Base-by-base conservation (phyloP, 305 asterid species). In the Coffea humblotiana region DNA sequence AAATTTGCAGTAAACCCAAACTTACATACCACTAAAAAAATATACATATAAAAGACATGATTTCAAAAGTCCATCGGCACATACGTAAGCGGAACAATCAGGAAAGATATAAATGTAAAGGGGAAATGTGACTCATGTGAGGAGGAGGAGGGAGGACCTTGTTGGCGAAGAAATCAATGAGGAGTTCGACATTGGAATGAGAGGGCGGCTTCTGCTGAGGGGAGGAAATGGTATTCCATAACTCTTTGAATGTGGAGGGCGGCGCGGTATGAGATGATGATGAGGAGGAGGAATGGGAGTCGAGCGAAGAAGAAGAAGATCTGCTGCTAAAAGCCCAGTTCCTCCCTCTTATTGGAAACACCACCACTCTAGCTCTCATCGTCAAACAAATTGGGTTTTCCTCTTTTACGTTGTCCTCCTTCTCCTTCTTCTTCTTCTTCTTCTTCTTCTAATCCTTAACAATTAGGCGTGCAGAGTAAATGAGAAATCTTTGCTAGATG, bases 341-440 rank as follows among this genome's bases (percentile, higher is more conserved):
- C 84, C 97, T 92, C 58, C 99, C 98, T 82, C 80, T 91, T 79
- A 96, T 89, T 48, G 98, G 99, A 77, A 96, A 94, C 85, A 89
- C 95, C 81, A 96, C 91, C 75, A 96, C 72, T 73, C 92, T 91
- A 48, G 94, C 94, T 89, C 92, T 93, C 76, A 60, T 88, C 58
- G 51, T 37, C 43, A 37, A 37, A 37, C 43, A 37, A 37, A 37
- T 72, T 67, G 3, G 61, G 43, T 40, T 45, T 77, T 48, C 47
- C 58, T 60, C n/a, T 43, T 10, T 23, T 60, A 3, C 7, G 43
- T 29, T 18, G 27, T 10, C 18, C 1, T 69, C 21, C 1, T 23
- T 1, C 27, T 64, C 8, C n/a, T n/a, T n/a, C n/a, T n/a, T n/a
- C n/a, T n/a, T n/a, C n/a, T n/a, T n/a, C n/a, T n/a, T n/a, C 19